These are phyloP conservation scores for Whalleya microplaca DNA, from an alignment of 2,329 filamentous ascomycete species.

Conservation along the genomic window DNA sequence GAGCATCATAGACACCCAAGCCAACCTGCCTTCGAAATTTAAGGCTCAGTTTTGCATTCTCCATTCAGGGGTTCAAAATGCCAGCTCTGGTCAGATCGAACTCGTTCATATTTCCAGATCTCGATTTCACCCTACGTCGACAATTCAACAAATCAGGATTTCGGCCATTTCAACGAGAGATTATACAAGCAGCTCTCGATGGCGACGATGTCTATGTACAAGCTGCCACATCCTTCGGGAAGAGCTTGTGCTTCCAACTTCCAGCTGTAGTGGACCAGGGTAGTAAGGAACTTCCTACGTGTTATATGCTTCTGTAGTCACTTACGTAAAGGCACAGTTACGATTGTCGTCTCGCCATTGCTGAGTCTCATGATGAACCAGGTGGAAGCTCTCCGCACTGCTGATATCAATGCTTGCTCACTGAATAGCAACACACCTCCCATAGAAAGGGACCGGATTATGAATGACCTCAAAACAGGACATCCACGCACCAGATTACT, in stretches of 20 bases:
- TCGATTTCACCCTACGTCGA: conserved; percentile 66
- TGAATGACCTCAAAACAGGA: conserved; percentile 82
- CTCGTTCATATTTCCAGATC: conserved; percentile 47
- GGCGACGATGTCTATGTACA: conserved; percentile 93
- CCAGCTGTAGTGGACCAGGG: conserved; percentile 87
- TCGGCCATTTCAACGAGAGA: conserved; percentile 81
- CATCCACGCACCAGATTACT: conserved; percentile 83
- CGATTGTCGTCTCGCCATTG: conserved; percentile 83
- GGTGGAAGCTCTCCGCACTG: conserved; percentile 75
- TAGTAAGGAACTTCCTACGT: conserved; percentile 56
- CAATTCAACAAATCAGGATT: conserved; percentile 66
- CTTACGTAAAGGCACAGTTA: conserved; percentile 23
- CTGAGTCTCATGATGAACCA: conserved; percentile 96
- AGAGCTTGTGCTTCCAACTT: conserved; percentile 90
- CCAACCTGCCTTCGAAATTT: not conserved
- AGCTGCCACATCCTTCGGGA: conserved; percentile 88
- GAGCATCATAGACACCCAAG: not conserved
- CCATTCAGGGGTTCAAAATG: conserved; percentile 24
- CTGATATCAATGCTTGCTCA: conserved; percentile 79
- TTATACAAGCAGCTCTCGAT: conserved; percentile 79
- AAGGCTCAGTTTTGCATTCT: not conserved
- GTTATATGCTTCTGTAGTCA: not conserved
- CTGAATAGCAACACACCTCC: conserved; percentile 82
- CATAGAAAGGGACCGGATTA: conserved; percentile 67
- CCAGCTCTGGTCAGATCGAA: conserved; percentile 36